Evolutionary conservation across 768 basidiomycete genomes (phyloP).

Genomic region (Pleurotus giganteus): DNA sequence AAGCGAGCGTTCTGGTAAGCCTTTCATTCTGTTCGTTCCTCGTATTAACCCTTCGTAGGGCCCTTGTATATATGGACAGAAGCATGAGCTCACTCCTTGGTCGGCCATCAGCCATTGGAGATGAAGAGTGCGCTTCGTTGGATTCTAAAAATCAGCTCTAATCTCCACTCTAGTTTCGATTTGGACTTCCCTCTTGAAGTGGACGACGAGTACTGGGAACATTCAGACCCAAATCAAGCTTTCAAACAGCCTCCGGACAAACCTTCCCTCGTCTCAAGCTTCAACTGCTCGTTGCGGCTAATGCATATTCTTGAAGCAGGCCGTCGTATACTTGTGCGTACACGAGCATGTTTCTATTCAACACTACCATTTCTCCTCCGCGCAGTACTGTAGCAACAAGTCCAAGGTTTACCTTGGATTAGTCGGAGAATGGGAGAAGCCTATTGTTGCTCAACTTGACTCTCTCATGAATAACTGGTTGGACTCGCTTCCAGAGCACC

Average conservation of each 20-base stretch:
- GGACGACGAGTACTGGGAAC: conserved; percentile 75
- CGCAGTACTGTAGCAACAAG: conserved; percentile 71
- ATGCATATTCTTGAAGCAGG: conserved; percentile 60
- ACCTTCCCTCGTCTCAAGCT: conserved; percentile 54
- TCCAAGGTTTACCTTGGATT: conserved; percentile 51
- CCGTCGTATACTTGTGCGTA: conserved; percentile 54
- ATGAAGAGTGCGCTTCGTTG: conserved; percentile 59
- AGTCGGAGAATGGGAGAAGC: conserved; percentile 47
- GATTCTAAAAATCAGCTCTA: not conserved
- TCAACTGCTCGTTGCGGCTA: conserved; percentile 54
- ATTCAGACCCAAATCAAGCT: conserved; percentile 49
- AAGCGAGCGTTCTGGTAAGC: conserved; percentile 64
- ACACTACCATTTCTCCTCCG: not conserved
- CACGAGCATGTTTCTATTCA: not conserved
- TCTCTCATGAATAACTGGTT: conserved; percentile 73
- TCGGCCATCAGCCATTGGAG: conserved; percentile 68
- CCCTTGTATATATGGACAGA: conserved; percentile 47
- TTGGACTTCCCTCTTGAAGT: conserved; percentile 62
- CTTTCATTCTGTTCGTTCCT: not conserved
- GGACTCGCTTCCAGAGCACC: conserved; percentile 58
- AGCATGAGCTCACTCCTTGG: conserved; percentile 51
- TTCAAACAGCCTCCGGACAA: conserved; percentile 64
- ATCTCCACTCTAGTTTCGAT: conserved; percentile 52
- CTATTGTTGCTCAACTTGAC: conserved; percentile 68
- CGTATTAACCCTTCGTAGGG: conserved; percentile 31